Percentiles rank a stretch among this genome's conserved stretches.
These are phyloP conservation scores for Rhynchosporium graminicola DNA, from an alignment of 2,329 filamentous ascomycete genomes.

Conservation along the genomic window DNA sequence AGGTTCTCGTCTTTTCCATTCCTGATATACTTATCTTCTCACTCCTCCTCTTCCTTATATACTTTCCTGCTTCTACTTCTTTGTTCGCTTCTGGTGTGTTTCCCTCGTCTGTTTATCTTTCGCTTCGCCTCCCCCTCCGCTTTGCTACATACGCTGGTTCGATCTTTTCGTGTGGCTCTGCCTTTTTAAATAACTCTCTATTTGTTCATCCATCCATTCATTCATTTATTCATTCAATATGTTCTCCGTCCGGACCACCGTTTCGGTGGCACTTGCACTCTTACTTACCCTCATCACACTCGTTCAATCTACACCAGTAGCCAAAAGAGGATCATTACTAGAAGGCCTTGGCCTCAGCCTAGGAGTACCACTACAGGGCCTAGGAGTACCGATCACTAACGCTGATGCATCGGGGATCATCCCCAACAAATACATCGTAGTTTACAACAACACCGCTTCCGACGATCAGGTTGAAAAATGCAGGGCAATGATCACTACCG, in stretches of 20 bases:
- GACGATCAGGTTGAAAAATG: conserved; percentile 52
- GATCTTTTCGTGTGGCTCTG: background rate
- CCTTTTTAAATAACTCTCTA: background rate
- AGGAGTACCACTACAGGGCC: conserved; percentile 21
- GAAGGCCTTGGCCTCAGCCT: too few species aligned
- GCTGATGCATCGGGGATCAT: conserved; percentile 50
- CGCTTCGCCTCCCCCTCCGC: background rate
- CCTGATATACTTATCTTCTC: conserved; percentile 10
- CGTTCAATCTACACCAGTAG: conserved; percentile 15
- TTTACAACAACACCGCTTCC: conserved; percentile 58
- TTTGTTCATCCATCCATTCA: background rate
- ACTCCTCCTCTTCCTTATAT: background rate
- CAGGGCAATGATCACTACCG: conserved; percentile 49
- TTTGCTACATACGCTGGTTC: conserved; percentile 10
- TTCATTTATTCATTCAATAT: background rate
- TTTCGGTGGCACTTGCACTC: conserved; percentile 19
- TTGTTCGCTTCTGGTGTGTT: conserved; percentile 7
- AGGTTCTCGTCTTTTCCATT: background rate
- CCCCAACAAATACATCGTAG: conserved; percentile 61
- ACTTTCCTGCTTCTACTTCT: conserved; percentile 7
- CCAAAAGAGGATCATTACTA: background rate
- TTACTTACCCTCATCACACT: conserved; percentile 17
- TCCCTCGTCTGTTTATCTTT: background rate
- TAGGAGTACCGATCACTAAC: conserved; percentile 53
- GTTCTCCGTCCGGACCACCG: conserved; percentile 4